Conservation (phyloP, 75 land plant species). For the Picea sitchensis region DNA sequence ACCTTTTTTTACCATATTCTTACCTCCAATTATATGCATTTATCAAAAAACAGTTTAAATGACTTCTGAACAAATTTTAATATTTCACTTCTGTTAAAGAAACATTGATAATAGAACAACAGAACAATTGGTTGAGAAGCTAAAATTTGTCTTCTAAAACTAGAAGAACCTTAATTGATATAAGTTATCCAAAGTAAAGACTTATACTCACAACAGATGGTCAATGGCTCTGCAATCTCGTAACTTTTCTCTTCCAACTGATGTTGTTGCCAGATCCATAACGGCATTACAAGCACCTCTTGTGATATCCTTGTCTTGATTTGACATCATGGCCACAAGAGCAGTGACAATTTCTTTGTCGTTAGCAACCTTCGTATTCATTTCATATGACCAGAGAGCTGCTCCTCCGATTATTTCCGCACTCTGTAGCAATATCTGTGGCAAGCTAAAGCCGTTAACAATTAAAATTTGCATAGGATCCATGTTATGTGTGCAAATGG, state of each 20-base stretch:
- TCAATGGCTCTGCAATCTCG: slow-evolving; percentile 24
- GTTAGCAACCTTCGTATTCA: slow-evolving; percentile 30
- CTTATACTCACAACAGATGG: slow-evolving; percentile 44
- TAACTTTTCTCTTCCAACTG: slow-evolving; percentile 27
- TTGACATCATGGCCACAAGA: slow-evolving; percentile 17
- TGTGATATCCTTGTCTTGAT: slow-evolving; percentile 2
- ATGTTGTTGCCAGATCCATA: slow-evolving; percentile 50
- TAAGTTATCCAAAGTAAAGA: not conserved
- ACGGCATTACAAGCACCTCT: slow-evolving; percentile 46
- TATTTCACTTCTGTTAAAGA: not conserved
- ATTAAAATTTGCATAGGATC: slow-evolving; percentile 2
- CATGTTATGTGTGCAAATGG: not conserved
- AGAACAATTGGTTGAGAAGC: not conserved
- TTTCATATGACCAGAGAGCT: slow-evolving; percentile 38
- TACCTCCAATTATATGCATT: not conserved
- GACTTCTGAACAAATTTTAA: not conserved
- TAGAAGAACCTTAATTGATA: not conserved
- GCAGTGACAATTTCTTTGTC: slow-evolving; percentile 28
- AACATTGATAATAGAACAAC: not conserved
- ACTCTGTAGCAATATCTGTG: slow-evolving; percentile 16
- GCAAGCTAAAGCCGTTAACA: slow-evolving; percentile 21
- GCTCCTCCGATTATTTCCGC: slow-evolving; percentile 43
- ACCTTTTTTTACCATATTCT: no score
- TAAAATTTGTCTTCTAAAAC: not conserved
- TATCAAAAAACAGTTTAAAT: not conserved